These are phyloP conservation scores for Chernovozyma aurita DNA, from an alignment of 1,139 yeast species.

Conservation along the genomic window DNA sequence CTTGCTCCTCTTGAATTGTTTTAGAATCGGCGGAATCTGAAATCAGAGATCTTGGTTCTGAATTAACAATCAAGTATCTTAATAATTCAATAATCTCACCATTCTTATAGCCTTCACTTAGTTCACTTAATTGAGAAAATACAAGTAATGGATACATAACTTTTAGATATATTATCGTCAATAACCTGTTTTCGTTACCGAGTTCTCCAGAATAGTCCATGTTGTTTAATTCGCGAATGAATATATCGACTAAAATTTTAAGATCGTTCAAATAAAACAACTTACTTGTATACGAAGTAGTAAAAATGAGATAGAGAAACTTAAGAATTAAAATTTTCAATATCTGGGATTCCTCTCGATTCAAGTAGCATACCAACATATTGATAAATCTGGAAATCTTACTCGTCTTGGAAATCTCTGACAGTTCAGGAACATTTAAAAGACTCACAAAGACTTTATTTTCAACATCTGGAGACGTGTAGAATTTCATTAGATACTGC, in stretches of 20 bases:
- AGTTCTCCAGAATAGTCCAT: conserved; percentile 36
- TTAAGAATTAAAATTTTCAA: conserved; percentile 77
- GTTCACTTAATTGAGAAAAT: conserved; percentile 56
- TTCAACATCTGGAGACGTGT: conserved; percentile 23
- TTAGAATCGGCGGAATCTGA: not conserved
- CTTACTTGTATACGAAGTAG: conserved; percentile 60
- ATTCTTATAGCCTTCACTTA: conserved; percentile 51
- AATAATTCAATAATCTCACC: conserved; percentile 51
- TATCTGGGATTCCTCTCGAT: conserved; percentile 70
- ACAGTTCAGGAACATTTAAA: conserved; percentile 16
- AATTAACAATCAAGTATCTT: conserved; percentile 36
- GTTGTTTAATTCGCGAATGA: conserved; percentile 73
- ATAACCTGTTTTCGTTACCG: conserved; percentile 42
- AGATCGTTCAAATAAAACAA: conserved; percentile 80
- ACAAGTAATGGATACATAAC: conserved; percentile 69
- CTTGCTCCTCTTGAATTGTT: conserved; percentile 18
- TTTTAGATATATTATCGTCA: conserved; percentile 72
- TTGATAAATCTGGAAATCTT: conserved; percentile 36
- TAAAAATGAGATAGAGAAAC: conserved; percentile 68
- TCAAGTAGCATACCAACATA: conserved; percentile 51
- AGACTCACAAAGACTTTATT: conserved; percentile 49
- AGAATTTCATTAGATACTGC: conserved; percentile 71
- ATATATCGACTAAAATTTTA: conserved; percentile 79
- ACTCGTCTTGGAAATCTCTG: conserved; percentile 12
- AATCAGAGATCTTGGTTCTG: conserved; percentile 9